Evolutionary conservation across 1,284 basidiomycete genomes (phyloP).

Genomic region (Cryptococcus floricola): DNA sequence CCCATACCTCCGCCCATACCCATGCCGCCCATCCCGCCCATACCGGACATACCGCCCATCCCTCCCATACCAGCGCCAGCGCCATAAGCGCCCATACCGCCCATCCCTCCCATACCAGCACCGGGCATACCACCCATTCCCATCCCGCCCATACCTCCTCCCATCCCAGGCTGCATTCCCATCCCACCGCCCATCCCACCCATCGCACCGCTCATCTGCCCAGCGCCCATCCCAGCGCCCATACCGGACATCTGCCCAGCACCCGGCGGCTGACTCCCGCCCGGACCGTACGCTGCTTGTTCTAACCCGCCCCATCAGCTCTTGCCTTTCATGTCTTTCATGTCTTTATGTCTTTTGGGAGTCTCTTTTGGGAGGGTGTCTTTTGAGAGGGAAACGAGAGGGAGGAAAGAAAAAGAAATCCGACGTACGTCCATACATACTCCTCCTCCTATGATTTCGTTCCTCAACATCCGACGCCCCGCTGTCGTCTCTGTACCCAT

Average conservation of each 20-base stretch:
- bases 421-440: constrained; percentile 19
- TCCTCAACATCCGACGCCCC: constrained; percentile 17
- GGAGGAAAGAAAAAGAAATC: background rate
- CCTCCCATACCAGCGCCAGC: constrained; percentile 16
- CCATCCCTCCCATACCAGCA: too few species aligned
- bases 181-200: constrained; percentile 1
- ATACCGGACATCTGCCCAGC: constrained; percentile 1
- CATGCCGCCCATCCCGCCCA: constrained; percentile 19
- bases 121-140: constrained; percentile 23
- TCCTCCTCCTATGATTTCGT: constrained; percentile 14
- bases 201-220: background rate
- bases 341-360: too few species aligned
- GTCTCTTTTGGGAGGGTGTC: too few species aligned
- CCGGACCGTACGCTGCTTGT: background rate
- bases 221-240: constrained; percentile 4
- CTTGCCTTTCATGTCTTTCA: too few species aligned
- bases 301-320: background rate
- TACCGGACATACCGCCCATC: constrained; percentile 7
- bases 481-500: constrained; percentile 14
- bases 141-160: constrained; percentile 22
- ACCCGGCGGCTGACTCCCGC: background rate
- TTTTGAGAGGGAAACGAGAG: too few species aligned
- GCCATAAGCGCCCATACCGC: background rate
- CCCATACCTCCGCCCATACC: constrained; percentile 2
- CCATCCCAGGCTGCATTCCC: constrained; percentile 19